Evolutionary conservation across 495 filamentous ascomycete species (phyloP).

Genomic region (Penicillium samsonianum): DNA sequence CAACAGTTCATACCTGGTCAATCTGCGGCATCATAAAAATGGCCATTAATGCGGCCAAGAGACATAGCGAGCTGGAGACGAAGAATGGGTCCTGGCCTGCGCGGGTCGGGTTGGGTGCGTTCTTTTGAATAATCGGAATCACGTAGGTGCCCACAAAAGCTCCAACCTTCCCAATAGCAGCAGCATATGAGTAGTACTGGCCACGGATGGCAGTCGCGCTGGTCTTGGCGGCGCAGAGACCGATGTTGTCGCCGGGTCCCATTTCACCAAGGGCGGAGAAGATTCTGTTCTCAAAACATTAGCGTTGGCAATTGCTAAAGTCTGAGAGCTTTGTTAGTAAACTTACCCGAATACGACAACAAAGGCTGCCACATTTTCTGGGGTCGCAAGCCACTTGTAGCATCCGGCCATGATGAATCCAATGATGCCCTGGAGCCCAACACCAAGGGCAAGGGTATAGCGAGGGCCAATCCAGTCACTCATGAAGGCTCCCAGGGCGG

Average conservation of each 20-base stretch:
- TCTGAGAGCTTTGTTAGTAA: no score
- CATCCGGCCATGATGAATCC: conserved; percentile 85
- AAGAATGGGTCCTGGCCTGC: conserved; percentile 82
- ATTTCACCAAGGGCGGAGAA: conserved; percentile 83
- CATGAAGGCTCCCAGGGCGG: conserved; percentile 69
- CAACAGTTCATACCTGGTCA: conserved; percentile 51
- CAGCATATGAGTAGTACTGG: conserved; percentile 89
- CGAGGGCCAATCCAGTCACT: conserved; percentile 77
- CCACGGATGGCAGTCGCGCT: conserved; percentile 83
- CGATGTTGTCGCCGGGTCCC: conserved; percentile 90
- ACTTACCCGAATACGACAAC: conserved; percentile 67
- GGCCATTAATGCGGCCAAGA: conserved; percentile 62
- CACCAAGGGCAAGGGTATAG: conserved; percentile 66
- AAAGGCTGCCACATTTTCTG: conserved; percentile 70
- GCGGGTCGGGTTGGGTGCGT: conserved; percentile 59
- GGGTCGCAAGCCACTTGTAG: conserved; percentile 63
- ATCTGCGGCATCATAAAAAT: conserved; percentile 63
- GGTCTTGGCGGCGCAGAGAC: conserved; percentile 82
- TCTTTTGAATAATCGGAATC: conserved; percentile 68
- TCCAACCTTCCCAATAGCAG: conserved; percentile 82
- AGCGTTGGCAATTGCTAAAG: background rate
- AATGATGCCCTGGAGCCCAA: conserved; percentile 68
- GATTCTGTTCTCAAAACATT: conserved; percentile 49
- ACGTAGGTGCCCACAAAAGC: conserved; percentile 89
- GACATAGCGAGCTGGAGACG: conserved; percentile 63